Evolutionary conservation across 2,329 filamentous ascomycete species (phyloP).

Genomic region (Trichoderma sp.): DNA sequence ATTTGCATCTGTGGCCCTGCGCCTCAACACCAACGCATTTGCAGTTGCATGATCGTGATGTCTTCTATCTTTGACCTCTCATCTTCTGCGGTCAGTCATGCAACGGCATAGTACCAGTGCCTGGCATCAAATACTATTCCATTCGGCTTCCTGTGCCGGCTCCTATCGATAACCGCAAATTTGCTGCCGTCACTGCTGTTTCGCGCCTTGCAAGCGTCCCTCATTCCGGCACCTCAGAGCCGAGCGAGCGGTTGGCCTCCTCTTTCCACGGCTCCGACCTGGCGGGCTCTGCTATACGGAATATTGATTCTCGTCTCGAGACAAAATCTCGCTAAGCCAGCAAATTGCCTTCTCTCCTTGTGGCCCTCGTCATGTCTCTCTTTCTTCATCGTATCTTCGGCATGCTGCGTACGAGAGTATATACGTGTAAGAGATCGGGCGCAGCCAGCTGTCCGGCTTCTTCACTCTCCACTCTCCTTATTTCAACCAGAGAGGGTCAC

Average conservation of each 20-base stretch:
- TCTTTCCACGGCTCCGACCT: conserved; percentile 10
- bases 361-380: not conserved
- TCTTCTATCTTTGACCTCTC: not conserved
- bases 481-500: not conserved
- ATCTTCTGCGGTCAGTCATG: not conserved
- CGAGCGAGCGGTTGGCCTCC: not conserved
- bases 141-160: not conserved
- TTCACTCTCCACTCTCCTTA: not conserved
- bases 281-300: conserved; percentile 6
- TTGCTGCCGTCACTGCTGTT: not conserved
- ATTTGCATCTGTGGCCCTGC: not conserved
- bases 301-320: not conserved
- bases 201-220: conserved; percentile 5
- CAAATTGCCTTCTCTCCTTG: not conserved
- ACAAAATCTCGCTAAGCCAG: not conserved
- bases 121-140: not conserved
- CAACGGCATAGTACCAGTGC: not conserved
- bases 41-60: not conserved
- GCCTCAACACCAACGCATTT: not conserved
- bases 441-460: not conserved
- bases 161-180: not conserved
- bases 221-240: conserved; percentile 8
- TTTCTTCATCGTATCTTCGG: not conserved
- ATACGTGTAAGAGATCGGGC: not conserved
- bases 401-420: not conserved